Conservation (phyloP, 805 yeast genomes). For the Priceomyces medius region DNA sequence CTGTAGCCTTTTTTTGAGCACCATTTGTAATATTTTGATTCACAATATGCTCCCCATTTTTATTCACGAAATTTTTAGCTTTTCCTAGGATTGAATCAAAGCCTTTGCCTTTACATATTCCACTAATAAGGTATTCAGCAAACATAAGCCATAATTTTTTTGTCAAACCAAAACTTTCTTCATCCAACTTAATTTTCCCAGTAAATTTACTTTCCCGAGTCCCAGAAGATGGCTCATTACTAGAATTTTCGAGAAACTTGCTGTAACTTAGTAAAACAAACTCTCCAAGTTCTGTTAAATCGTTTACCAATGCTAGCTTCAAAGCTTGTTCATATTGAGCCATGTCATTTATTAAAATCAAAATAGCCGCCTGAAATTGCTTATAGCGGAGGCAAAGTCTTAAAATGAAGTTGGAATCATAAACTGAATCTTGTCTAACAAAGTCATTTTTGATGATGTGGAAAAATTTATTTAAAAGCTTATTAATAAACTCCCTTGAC, state of each 20-base stretch:
- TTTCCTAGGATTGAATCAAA: constrained; percentile 13
- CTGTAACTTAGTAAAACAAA: constrained; percentile 34
- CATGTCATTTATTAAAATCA: constrained; percentile 63
- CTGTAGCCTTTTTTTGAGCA: background rate
- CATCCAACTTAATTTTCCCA: constrained; percentile 33
- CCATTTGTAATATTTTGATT: constrained; percentile 3
- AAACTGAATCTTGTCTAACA: constrained; percentile 22
- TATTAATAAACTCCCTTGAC: constrained; percentile 12
- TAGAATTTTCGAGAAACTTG: constrained; percentile 15
- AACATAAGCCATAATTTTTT: constrained; percentile 75
- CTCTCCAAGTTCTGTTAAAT: constrained; percentile 54
- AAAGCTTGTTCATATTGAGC: constrained; percentile 80
- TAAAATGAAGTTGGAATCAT: constrained; percentile 72
- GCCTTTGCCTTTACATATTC: constrained; percentile 22
- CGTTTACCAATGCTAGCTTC: constrained; percentile 62
- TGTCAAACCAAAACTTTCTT: constrained; percentile 42
- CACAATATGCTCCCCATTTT: constrained; percentile 4
- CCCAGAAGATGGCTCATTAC: background rate
- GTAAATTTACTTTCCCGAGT: constrained; percentile 36
- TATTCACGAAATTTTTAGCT: background rate
- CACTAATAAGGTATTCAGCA: constrained; percentile 47
- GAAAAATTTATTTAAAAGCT: constrained; percentile 33
- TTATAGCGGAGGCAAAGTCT: constrained; percentile 65
- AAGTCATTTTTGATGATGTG: constrained; percentile 23
- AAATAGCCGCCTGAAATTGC: constrained; percentile 64